Percentiles rank a stretch among this genome's conserved stretches.
Conservation (phyloP, 352 stramenopile genomes). For the Peronospora farinosa region DNA sequence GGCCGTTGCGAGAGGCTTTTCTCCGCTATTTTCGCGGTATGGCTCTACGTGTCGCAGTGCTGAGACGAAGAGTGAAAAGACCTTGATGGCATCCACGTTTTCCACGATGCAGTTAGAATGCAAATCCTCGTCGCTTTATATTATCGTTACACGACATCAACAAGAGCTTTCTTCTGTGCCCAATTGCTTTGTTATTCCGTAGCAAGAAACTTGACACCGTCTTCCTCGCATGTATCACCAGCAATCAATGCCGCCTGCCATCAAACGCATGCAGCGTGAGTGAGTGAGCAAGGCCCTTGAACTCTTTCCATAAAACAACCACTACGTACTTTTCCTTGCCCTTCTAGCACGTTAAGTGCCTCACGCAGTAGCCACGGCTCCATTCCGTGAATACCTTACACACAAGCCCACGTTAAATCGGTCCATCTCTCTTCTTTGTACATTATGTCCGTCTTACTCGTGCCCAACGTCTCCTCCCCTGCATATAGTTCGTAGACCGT, state of each 20-base stretch:
- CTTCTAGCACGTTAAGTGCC: constrained; percentile 65
- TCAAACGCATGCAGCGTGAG: neutral
- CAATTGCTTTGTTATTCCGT: constrained; percentile 33
- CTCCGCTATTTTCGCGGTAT: neutral
- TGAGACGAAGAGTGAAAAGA: constrained; percentile 5
- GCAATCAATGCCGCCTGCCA: constrained; percentile 66
- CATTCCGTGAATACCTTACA: constrained; percentile 68
- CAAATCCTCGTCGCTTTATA: constrained; percentile 15
- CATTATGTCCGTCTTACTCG: constrained; percentile 36
- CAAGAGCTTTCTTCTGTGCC: constrained; percentile 1
- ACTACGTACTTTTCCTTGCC: constrained; percentile 54
- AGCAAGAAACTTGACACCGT: constrained; percentile 81
- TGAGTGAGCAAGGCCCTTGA: neutral
- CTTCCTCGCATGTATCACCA: constrained; percentile 75
- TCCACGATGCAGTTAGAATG: constrained; percentile 1
- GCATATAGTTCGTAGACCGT: constrained; percentile 84
- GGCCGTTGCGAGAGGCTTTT: neutral
- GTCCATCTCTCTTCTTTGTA: neutral
- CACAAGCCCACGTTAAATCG: constrained; percentile 4
- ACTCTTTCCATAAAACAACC: neutral
- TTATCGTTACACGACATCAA: constrained; percentile 17
- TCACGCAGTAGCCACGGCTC: constrained; percentile 79
- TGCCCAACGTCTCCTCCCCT: constrained; percentile 71
- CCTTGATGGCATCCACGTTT: neutral
- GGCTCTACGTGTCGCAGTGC: constrained; percentile 4